phyloP scores from a whole-genome alignment of 352 stramenopile genomes.

The Globisporangium emineosum region DNA sequence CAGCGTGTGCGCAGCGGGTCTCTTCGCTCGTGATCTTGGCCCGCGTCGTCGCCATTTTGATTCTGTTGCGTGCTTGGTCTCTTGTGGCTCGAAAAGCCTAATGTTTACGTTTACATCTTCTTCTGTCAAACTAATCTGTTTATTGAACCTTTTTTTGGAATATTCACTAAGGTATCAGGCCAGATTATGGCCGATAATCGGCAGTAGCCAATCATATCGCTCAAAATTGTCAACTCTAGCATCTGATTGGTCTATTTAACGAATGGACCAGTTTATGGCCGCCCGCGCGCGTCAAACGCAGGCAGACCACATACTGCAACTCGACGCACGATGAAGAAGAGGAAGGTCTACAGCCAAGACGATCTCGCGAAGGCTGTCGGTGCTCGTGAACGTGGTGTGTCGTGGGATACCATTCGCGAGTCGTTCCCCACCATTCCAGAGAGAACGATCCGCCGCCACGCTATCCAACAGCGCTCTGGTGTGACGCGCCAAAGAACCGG shows the following conservation, averaged over 20 bases:
- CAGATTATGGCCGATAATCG: conserved; percentile 5
- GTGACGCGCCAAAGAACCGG: conserved; percentile 1
- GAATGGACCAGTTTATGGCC: too few species aligned
- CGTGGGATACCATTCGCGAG: not conserved
- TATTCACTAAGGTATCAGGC: conserved; percentile 1
- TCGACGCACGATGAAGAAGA: too few species aligned
- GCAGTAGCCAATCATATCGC: conserved; percentile 3
- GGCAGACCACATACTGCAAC: too few species aligned
- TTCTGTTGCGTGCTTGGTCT: not conserved
- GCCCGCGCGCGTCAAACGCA: too few species aligned
- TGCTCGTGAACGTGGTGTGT: conserved; percentile 5
- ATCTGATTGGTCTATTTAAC: too few species aligned
- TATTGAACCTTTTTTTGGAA: too few species aligned
- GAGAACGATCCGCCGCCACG: conserved; percentile 3
- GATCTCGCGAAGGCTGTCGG: too few species aligned
- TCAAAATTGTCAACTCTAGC: too few species aligned
- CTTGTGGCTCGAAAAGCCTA: not conserved
- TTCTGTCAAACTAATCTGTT: too few species aligned
- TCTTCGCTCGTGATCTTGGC: conserved; percentile 24
- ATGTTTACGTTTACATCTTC: too few species aligned
- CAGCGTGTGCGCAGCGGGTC: conserved; percentile 26
- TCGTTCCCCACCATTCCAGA: conserved; percentile 6
- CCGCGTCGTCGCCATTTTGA: conserved; percentile 5
- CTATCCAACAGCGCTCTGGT: conserved; percentile 3
- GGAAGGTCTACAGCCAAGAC: too few species aligned